These are phyloP conservation scores for Crithidia fasciculata DNA, from an alignment of 208 protist species.

Conservation along the genomic window DNA sequence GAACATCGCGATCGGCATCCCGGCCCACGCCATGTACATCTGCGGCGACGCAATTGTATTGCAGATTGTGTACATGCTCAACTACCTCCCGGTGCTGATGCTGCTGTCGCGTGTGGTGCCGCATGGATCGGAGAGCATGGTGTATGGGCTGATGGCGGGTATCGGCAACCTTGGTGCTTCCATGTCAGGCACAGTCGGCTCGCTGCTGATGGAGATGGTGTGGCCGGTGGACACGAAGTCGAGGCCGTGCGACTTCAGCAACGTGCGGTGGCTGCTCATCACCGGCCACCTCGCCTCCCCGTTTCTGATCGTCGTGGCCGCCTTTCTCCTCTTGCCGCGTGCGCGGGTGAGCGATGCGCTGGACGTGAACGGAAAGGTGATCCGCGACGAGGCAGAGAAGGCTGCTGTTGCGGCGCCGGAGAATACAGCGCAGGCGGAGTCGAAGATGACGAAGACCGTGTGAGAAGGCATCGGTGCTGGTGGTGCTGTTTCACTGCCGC, in stretches of 20 bases:
- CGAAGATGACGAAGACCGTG: background rate
- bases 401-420: background rate
- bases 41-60: conserved; percentile 65
- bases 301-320: conserved; percentile 46
- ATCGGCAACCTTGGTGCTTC: conserved; percentile 59
- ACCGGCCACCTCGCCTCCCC: conserved; percentile 54
- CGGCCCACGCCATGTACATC: conserved; percentile 71
- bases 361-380: conserved; percentile 16
- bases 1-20: conserved; percentile 56
- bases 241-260: conserved; percentile 62
- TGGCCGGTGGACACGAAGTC: conserved; percentile 38
- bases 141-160: conserved; percentile 67
- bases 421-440: background rate
- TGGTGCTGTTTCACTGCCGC: too few relatives aligned
- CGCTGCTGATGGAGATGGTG: conserved; percentile 47
- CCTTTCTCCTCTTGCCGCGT: conserved; percentile 53
- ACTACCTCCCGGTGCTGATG: background rate
- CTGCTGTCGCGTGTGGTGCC: conserved; percentile 32
- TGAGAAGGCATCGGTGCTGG: too few relatives aligned
- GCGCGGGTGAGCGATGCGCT: conserved; percentile 42
- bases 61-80: conserved; percentile 32
- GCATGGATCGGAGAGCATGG: conserved; percentile 63
- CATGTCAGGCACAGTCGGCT: conserved; percentile 45
- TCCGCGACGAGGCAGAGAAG: conserved; percentile 10
- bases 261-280: conserved; percentile 52